Evolutionary conservation across 139 green algal species (phyloP).

Genomic region (Chlorella sp.): DNA sequence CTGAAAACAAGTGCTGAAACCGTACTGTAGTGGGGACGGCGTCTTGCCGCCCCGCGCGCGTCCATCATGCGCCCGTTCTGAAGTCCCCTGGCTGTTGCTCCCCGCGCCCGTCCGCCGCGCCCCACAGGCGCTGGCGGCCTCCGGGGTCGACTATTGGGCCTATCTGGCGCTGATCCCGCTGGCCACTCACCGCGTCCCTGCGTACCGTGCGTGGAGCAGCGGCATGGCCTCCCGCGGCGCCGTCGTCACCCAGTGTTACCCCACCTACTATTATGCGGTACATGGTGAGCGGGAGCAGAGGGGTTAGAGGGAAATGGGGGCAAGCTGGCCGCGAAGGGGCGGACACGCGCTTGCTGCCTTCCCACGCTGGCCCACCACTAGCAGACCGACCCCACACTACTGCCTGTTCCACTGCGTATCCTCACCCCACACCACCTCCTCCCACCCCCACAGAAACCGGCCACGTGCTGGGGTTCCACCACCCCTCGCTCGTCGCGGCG

Average conservation of each 20-base stretch:
- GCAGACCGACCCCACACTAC: no score
- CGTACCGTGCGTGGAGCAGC: constrained; percentile 21
- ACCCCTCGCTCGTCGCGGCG: background rate
- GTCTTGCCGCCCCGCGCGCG: no score
- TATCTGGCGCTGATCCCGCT: constrained; percentile 14
- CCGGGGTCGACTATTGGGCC: constrained; percentile 14
- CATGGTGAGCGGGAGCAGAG: constrained; percentile 30
- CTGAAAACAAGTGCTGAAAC: no score
- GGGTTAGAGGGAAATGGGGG: background rate
- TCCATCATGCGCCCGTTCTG: no score
- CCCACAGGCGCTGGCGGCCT: constrained; percentile 10
- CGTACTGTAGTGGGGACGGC: no score
- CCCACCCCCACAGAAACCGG: constrained; percentile 30
- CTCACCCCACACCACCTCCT: no score
- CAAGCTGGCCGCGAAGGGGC: background rate
- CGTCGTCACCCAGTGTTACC: constrained; percentile 32
- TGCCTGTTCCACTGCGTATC: no score
- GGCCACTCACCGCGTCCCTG: background rate
- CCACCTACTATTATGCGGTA: constrained; percentile 33
- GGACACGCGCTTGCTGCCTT: constrained; percentile 19
- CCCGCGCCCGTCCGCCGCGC: no score
- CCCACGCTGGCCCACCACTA: no score
- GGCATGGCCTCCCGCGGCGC: constrained; percentile 7
- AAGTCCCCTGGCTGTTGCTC: no score
- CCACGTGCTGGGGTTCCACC: background rate